Evolutionary conservation across 768 basidiomycete genomes (phyloP).

Genomic region (Neoboletus brunneissimus): DNA sequence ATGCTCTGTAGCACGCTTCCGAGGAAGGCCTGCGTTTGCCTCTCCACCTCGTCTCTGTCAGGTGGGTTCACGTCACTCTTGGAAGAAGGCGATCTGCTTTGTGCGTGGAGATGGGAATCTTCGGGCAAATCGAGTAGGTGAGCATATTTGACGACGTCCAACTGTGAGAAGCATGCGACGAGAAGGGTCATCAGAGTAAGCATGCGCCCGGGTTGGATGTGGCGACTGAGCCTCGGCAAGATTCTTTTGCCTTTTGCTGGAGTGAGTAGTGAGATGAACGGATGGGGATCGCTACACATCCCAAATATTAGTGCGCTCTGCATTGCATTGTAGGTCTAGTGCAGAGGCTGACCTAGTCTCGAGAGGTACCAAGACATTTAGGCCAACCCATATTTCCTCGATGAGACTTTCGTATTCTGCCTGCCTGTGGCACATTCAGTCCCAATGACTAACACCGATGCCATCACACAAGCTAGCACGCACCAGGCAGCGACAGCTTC

Average conservation of each 20-base stretch:
- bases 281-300: conserved; percentile 77
- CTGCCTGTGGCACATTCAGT: conserved; percentile 44
- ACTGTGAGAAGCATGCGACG: conserved; percentile 90
- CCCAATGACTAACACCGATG: background rate
- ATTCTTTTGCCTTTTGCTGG: conserved; percentile 92
- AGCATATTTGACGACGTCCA: conserved; percentile 86
- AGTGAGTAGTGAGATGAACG: conserved; percentile 88
- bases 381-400: conserved; percentile 72
- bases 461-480: conserved; percentile 14
- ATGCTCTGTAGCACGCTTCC: conserved; percentile 84
- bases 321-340: background rate
- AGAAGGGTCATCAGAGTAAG: conserved; percentile 87
- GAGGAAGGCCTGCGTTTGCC: conserved; percentile 89
- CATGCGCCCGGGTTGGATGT: conserved; percentile 74
- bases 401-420: conserved; percentile 53
- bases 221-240: conserved; percentile 82
- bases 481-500: conserved; percentile 47
- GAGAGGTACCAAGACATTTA: conserved; percentile 87
- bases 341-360: conserved; percentile 72
- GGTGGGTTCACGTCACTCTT: conserved; percentile 18
- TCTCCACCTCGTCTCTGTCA: conserved; percentile 69
- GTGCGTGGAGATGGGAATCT: conserved; percentile 42
- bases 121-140: conserved; percentile 65
- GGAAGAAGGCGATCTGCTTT: conserved; percentile 18
- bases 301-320: background rate